phyloP scores from a whole-genome alignment of 352 stramenopile species.

The Globisporangium apiculatum region DNA sequence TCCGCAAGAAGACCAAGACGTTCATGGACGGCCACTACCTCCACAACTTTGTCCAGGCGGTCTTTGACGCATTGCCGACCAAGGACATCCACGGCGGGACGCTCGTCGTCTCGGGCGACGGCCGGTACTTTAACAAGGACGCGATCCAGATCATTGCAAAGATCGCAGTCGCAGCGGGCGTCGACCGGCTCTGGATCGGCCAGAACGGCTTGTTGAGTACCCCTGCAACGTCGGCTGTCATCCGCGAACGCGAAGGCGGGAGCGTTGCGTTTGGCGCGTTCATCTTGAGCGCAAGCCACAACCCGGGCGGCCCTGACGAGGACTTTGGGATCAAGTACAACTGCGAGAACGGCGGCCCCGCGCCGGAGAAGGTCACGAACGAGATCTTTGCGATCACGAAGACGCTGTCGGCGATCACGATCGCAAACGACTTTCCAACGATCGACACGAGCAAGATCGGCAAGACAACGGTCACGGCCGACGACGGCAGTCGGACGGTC shows the following conservation, averaged over 20 bases:
- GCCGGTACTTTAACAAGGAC: slow-evolving; percentile 88
- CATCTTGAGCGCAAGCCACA: slow-evolving; percentile 98
- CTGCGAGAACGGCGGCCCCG: slow-evolving; percentile 95
- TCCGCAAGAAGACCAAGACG: slow-evolving; percentile 98
- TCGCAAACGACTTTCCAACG: slow-evolving; percentile 73
- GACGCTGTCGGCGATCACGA: slow-evolving; percentile 93
- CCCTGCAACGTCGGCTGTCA: slow-evolving; percentile 95
- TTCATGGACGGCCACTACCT: slow-evolving; percentile 99
- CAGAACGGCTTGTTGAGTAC: slow-evolving; percentile 96
- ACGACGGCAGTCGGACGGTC: slow-evolving; percentile 89
- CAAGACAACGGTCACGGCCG: slow-evolving; percentile 61
- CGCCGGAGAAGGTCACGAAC: slow-evolving; percentile 96
- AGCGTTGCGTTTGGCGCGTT: slow-evolving; percentile 93
- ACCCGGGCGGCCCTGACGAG: slow-evolving; percentile 96
- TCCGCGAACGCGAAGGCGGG: slow-evolving; percentile 92
- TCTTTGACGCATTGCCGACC: slow-evolving; percentile 94
- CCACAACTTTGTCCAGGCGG: slow-evolving; percentile 97
- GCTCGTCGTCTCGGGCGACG: slow-evolving; percentile 95
- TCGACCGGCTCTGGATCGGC: slow-evolving; percentile 94
- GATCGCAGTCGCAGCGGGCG: slow-evolving; percentile 95
- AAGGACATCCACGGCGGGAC: slow-evolving; percentile 93
- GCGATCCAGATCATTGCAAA: slow-evolving; percentile 97
- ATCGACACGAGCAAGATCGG: slow-evolving; percentile 69
- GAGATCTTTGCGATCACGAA: slow-evolving; percentile 95
- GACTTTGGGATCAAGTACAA: slow-evolving; percentile 99